A percentile compares a stretch with the other conserved stretches of the same genome.
Conservation (phyloP, 495 filamentous ascomycete species). For the Penicillium riverlandense region DNA sequence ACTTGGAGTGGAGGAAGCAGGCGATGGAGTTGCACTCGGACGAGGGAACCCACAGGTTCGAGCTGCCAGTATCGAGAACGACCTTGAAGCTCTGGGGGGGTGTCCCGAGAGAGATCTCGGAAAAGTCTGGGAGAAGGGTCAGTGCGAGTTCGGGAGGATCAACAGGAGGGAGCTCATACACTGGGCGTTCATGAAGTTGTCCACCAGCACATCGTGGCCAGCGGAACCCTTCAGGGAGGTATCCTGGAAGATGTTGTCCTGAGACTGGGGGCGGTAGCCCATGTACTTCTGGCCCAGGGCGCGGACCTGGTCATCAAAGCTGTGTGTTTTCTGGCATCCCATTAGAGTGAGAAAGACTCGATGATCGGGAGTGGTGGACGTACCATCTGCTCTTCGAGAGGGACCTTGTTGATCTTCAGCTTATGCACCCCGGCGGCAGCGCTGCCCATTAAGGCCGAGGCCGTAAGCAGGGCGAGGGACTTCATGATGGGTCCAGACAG, state of each 20-base stretch:
- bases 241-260: constrained; percentile 71
- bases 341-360: not conserved
- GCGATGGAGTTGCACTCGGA: constrained; percentile 88
- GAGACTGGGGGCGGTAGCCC: constrained; percentile 65
- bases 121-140: constrained; percentile 65
- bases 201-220: constrained; percentile 79
- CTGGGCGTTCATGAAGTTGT: constrained; percentile 98
- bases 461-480: constrained; percentile 64
- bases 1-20: constrained; percentile 96
- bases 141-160: constrained; percentile 8
- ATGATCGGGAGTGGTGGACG: constrained; percentile 20
- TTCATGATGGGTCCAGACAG: constrained; percentile 51
- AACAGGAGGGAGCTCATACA: constrained; percentile 41
- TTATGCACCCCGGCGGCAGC: constrained; percentile 81
- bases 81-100: constrained; percentile 97
- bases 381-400: constrained; percentile 87
- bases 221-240: constrained; percentile 57
- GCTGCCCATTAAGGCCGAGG: constrained; percentile 74
- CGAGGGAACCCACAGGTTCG: constrained; percentile 98
- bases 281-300: constrained; percentile 80
- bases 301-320: constrained; percentile 72
- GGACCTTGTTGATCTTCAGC: constrained; percentile 95
- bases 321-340: constrained; percentile 24
- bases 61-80: constrained; percentile 96
- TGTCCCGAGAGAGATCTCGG: constrained; percentile 85